Base-by-base conservation (phyloP, 441 rosid genomes). In the Eutrema salsugineum region DNA sequence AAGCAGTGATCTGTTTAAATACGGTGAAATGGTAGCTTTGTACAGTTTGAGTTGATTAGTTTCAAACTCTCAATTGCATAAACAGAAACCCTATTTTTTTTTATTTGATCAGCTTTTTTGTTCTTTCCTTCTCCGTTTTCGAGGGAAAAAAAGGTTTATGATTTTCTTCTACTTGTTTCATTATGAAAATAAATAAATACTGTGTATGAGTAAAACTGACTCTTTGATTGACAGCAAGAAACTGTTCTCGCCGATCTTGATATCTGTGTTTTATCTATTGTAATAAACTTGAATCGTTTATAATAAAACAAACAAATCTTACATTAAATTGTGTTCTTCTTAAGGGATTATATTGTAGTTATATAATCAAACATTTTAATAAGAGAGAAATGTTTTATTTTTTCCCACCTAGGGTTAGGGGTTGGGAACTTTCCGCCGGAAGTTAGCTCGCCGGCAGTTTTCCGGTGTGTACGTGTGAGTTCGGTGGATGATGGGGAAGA, bases 391-490 rank as follows among this genome's bases (percentile, higher is more conserved):
- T 63, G 16, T 32, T 14, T 20, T 36, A 15, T 0, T 47, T 36
- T 36, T 65, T 5, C 1, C 2, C 50, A 50, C 15, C 66, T 91
- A 94, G 97, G 97, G 93, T 79, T 89, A 78, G 92, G 88, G 54
- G 53, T 84, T 77, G 86, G 85, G 28, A 81, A 76, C 32, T 87
- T 85, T 58, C 99, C 99, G 4, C 79, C 88, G 38, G 96, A 91
- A 73, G 82, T 94, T 67, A 91, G 73, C 72, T 88, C 92, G 3
- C 73, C 87, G n/a, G 92, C 99, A 5, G 77, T 82, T 0, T 91
- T 91, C 69, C 87, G 95, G 12, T 87, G 97, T 70, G 94, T 91
- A 3, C 84, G 83, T 57, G 91, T 94, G 55, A 68, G 73, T 57
- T 80, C 91, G 73, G 78, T 88, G 12, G 67, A 91, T 59, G 95